Base-by-base conservation (phyloP, 306 rosid species). In the Fragaria vesca region DNA sequence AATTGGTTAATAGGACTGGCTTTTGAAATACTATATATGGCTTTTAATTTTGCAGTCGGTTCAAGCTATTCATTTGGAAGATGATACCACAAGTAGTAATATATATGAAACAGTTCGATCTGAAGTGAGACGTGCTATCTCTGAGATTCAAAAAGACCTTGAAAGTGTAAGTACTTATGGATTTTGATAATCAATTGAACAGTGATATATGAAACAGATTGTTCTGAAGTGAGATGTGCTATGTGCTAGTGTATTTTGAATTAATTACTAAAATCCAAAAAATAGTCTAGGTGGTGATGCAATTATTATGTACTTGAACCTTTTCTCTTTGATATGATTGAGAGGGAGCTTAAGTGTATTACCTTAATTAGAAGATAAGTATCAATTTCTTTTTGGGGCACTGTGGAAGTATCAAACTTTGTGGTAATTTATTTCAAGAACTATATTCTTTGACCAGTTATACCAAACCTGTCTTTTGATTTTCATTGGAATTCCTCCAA, bases 51-150 rank as follows among this genome's bases (percentile, higher is more conserved):
- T 82, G 78, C 87, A 94, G 97, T 82, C 88, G 12, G 88, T 57
- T 65, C 85, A 78, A 54, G 85, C 71, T 74, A 80, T 83, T 75
- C 54, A 68, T 24, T 69, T 82, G 65, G 91, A 82, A 85, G 81
- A 78, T 69, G 83, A 79, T 58, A 50, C 84, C 5, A n/a, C 79
- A 60, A 28, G 81, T 46, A 76, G 82, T 67, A 89, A 86, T 79
- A 86, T 95, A 74, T 89, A 91, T 86, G 96, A 92, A 84, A 88
- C 97, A 12, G 94, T 92, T 78, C 91, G 96, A 40, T 83, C 88
- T 48, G 97, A 95, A 92, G 97, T 95, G 76, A 89, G 93, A 78
- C 96, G 92, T 40, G 98, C 93, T 69, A 86, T 95, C 77, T 86
- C 88, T 57, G 97, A 92, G 83, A 89, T 95, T 72, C 98, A 91